Base-by-base conservation (phyloP, 2,329 filamentous ascomycete species). In the Drechmeria coniospora region DNA sequence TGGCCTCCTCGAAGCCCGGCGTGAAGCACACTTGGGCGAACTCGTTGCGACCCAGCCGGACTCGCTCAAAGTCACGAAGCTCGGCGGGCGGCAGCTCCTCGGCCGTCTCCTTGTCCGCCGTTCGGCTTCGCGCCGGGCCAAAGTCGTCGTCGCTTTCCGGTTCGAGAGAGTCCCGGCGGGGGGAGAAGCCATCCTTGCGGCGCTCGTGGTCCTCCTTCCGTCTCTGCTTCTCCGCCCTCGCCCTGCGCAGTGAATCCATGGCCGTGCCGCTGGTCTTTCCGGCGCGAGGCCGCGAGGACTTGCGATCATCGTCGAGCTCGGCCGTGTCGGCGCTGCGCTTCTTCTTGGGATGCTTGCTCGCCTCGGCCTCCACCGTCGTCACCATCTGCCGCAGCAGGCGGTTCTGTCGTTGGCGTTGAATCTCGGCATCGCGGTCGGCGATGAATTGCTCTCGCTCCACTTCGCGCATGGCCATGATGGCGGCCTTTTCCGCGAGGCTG, bases 21-120 rank as follows among this genome's bases (percentile, higher is more conserved):
- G 86, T 87, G 58, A 92, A 93, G 63, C 84, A 94, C 30, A 93
- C 79, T 44, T 87, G 74, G 6, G 79, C 78, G 50, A 98, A 93
- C 45, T 84, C 80, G 39, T 71, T 79, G 36, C 90, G 73, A 27
- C 86, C 82, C 32, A 98, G 69, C 32, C 83, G 74, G 29, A 87
- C 72, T 27, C 81, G 73, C 46, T 95, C 79, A 38, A 87, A 74
- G 49, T 95, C 83, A n/a, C 66, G 67, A 13, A 93, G 60, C 20
- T 79, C 73, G 2, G 80, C 73, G 15, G 74, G 76, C 10, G 72
- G 70, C 16, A 90, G 58, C 21, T 79, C 72, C 4, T 80, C 76
- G 15, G 72, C 70, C 9, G 66, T 65, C 34, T 81, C 73, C 37
- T 74, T 77, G 28, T 71, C 67, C 1, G 67, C 68, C 1, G 65